Conservation (phyloP, 805 yeast genomes). For the Ogataea nonfermentans region DNA sequence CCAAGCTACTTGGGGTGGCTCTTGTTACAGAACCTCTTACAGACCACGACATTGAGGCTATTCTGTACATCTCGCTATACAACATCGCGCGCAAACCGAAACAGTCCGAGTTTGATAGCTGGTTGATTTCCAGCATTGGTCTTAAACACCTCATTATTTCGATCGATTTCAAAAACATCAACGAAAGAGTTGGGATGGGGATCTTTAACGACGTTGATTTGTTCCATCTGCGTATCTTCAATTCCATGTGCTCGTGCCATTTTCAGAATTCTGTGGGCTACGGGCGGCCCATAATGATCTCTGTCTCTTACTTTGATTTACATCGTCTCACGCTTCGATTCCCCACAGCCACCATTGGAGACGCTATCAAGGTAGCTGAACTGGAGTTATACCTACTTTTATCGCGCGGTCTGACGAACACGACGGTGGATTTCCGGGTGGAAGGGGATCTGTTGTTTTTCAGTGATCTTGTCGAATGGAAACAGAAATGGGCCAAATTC, state of each 20-base stretch:
- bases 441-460: slow-evolving; percentile 25
- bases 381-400: slow-evolving; percentile 39
- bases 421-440: slow-evolving; percentile 4
- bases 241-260: slow-evolving; percentile 50
- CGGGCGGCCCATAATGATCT: slow-evolving; percentile 45
- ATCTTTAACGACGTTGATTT: slow-evolving; percentile 38
- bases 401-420: slow-evolving; percentile 16
- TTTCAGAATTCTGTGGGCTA: slow-evolving; percentile 49
- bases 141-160: slow-evolving; percentile 48
- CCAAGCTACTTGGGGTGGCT: slow-evolving; percentile 48
- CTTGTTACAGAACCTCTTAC: slow-evolving; percentile 50
- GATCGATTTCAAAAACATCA: slow-evolving; percentile 43
- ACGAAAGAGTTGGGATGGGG: slow-evolving; percentile 33
- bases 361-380: slow-evolving; percentile 52
- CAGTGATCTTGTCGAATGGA: slow-evolving; percentile 46
- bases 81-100: slow-evolving; percentile 53
- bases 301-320: slow-evolving; percentile 39
- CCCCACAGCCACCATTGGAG: slow-evolving; percentile 52
- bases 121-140: slow-evolving; percentile 53
- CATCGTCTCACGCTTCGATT: slow-evolving; percentile 44
- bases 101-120: slow-evolving; percentile 51
- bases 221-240: slow-evolving; percentile 54
- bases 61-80: slow-evolving; percentile 52
- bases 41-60: slow-evolving; percentile 61
- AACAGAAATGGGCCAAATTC: slow-evolving; percentile 42